Evolutionary conservation across 352 stramenopile species (phyloP).

Genomic region (Globisporangium heterothallicum): DNA sequence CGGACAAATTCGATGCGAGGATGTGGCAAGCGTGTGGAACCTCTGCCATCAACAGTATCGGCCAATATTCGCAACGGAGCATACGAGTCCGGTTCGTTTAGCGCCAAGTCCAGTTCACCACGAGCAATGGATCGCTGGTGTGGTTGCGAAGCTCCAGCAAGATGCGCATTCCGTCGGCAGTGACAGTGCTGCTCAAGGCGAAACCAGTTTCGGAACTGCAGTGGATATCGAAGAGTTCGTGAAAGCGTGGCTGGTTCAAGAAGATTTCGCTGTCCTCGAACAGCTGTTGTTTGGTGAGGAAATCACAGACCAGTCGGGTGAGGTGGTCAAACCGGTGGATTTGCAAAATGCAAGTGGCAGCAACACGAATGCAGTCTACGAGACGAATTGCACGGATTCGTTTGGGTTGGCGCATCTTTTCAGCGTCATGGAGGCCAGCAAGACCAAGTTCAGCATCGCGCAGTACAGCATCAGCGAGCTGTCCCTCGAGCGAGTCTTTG

Average conservation of each 20-base stretch:
- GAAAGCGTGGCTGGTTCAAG: constrained; percentile 69
- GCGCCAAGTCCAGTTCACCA: constrained; percentile 16
- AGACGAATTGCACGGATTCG: constrained; percentile 55
- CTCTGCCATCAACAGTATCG: constrained; percentile 28
- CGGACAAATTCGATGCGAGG: constrained; percentile 21
- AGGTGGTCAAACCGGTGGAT: constrained; percentile 40
- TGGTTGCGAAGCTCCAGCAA: constrained; percentile 36
- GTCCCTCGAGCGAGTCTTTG: constrained; percentile 91
- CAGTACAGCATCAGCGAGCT: constrained; percentile 91
- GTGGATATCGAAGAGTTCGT: constrained; percentile 55
- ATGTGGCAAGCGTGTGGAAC: constrained; percentile 53
- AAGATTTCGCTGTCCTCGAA: constrained; percentile 59
- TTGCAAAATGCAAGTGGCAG: constrained; percentile 40
- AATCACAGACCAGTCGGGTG: constrained; percentile 34
- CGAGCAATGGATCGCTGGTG: constrained; percentile 33
- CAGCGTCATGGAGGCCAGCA: constrained; percentile 66
- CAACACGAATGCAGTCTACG: constrained; percentile 56
- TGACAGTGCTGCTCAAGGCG: neutral
- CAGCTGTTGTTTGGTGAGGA: constrained; percentile 40
- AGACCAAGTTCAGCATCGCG: constrained; percentile 62
- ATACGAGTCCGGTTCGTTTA: neutral
- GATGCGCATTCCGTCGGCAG: constrained; percentile 9
- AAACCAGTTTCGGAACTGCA: neutral
- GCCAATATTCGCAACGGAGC: neutral
- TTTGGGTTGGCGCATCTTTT: constrained; percentile 82